Evolutionary conservation across 352 stramenopile species (phyloP).

Genomic region (Poterioochromonas sp.): DNA sequence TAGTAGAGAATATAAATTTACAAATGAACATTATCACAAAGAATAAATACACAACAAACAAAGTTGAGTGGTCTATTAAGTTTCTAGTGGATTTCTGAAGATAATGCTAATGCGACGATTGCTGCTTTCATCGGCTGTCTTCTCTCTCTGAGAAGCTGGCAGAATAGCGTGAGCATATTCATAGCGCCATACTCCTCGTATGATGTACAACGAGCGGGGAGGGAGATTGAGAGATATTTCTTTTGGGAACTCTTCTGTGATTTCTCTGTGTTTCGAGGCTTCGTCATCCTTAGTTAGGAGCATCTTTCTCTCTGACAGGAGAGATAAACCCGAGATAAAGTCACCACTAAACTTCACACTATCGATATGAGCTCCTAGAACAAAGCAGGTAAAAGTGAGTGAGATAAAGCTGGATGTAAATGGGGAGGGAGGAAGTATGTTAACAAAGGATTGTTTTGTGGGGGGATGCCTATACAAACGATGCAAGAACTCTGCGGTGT

Average conservation of each 20-base stretch:
- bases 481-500: background rate
- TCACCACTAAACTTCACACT: conserved; percentile 29
- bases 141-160: background rate
- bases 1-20: too few species aligned
- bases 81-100: conserved; percentile 1
- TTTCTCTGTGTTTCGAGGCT: background rate
- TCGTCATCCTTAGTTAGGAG: background rate
- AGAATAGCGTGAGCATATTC: background rate
- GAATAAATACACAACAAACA: too few species aligned
- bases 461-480: background rate
- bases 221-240: background rate
- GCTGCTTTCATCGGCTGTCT: background rate
- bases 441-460: background rate
- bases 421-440: background rate
- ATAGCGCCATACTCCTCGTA: background rate
- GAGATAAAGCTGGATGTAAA: background rate
- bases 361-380: background rate
- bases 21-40: too few species aligned
- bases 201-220: background rate
- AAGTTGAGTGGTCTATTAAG: too few species aligned
- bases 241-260: background rate
- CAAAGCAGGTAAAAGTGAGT: background rate
- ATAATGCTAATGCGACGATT: conserved; percentile 9
- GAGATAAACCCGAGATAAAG: conserved; percentile 12
- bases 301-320: background rate